Evolutionary conservation across 495 filamentous ascomycete genomes (phyloP).

Genomic region (Penicillium flavigenum): DNA sequence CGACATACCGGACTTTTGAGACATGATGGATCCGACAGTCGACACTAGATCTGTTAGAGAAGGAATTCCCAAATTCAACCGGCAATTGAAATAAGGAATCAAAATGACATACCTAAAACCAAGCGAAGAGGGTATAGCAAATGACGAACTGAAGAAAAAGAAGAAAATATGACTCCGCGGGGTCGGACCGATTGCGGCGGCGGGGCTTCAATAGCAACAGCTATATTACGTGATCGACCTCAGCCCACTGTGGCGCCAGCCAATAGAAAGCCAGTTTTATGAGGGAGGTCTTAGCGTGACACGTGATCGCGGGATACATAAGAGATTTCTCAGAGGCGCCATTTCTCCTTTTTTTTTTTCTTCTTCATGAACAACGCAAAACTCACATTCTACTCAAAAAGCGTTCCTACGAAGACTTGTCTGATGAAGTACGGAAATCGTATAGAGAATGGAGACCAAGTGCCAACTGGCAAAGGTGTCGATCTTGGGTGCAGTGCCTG

Average conservation of each 20-base stretch:
- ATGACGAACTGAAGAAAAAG: conserved; percentile 22
- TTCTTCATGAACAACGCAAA: conserved; percentile 68
- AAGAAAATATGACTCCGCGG: conserved; percentile 30
- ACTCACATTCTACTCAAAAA: conserved; percentile 61
- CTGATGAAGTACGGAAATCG: conserved; percentile 65
- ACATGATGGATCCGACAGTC: conserved; percentile 37
- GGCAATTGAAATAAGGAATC: conserved; percentile 3
- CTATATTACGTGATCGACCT: conserved; percentile 12
- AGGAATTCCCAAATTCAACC: neutral
- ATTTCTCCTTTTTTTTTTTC: conserved; percentile 43
- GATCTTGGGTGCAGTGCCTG: conserved; percentile 71
- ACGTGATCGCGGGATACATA: conserved; percentile 21
- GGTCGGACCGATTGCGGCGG: conserved; percentile 30
- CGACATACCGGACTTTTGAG: conserved; percentile 47
- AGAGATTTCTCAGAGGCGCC: conserved; percentile 14
- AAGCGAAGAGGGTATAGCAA: conserved; percentile 19
- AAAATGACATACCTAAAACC: conserved; percentile 22
- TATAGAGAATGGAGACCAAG: conserved; percentile 64
- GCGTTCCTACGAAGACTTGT: conserved; percentile 57
- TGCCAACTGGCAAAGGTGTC: conserved; percentile 40
- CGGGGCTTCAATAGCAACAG: conserved; percentile 2
- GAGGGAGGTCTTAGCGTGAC: conserved; percentile 12
- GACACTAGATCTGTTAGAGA: conserved; percentile 24
- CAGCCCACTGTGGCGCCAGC: neutral
- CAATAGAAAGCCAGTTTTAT: neutral